Evolutionary conservation across 1,139 yeast species (phyloP), one percentile per base, ranked within the genome.

Genomic region (Taphrina pruni): DNA sequence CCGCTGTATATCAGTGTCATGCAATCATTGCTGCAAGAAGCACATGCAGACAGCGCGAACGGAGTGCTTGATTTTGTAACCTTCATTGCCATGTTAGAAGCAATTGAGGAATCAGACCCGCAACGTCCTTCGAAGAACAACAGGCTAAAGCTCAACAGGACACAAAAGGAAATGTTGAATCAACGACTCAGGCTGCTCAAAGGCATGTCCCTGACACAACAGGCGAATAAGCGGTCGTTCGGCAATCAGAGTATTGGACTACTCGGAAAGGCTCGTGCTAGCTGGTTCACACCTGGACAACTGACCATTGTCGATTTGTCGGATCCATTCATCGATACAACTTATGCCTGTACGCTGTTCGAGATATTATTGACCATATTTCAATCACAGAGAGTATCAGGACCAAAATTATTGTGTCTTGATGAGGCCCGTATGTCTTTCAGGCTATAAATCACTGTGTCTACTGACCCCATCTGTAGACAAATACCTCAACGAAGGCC

Each of bases 371-470:
- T 46, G 9, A 46, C 20, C 26, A 20, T 20, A 9, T 46, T 46
- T 21, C 51, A 46, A 20, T 46, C 51, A 46, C 51, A n/a, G 20
- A 46, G n/a, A 46, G 20, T 46, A 9, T 9, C 26, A n/a, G 51
- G 51, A 2, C 51, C 51, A 17, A 46, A 46, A 46, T 3, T 46
- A 9, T 20, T 46, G 51, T 46, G 51, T n/a, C 51, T 46, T 2
- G 51, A 46, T n/a, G 51, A 46, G n/a, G 51, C 51, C 7, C 51
- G 51, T 46, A 46, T 14, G 51, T 46, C 20, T 17, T 46, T n/a
- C 11, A 9, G 20, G n/a, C 20, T 46, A 8, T 9, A n/a, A 9
- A 12, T 46, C 26, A n/a, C 20, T 14, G 6, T 46, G 2, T n/a
- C 26, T 2, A 46, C 51, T 46, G 21, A 46, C 51, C 26, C 4